phyloP scores from a whole-genome alignment of 2,329 filamentous ascomycete genomes.

The Fulvia fulva region DNA sequence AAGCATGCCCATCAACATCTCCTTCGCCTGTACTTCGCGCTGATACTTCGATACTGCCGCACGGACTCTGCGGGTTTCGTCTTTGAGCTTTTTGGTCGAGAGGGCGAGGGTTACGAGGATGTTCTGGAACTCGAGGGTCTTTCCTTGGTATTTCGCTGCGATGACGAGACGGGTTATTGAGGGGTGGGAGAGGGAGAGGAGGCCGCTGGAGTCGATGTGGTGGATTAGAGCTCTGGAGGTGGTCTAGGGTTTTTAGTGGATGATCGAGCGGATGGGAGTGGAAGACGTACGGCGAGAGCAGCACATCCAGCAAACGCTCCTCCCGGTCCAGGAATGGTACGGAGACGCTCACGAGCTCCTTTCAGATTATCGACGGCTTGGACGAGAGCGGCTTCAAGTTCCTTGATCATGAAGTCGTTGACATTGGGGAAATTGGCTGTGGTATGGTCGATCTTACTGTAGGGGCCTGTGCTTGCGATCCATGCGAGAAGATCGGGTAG shows the following conservation, averaged over 20 bases:
- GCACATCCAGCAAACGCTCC: not conserved
- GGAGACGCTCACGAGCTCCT: not conserved
- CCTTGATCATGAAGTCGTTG: conserved; percentile 3
- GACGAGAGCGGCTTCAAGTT: conserved; percentile 3
- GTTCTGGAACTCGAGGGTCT: conserved; percentile 3
- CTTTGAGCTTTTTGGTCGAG: not conserved
- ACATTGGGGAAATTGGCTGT: conserved; percentile 1
- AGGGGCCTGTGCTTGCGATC: conserved; percentile 1
- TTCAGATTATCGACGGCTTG: not conserved
- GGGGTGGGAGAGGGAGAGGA: not conserved
- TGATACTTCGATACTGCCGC: not conserved
- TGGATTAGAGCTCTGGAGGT: not conserved
- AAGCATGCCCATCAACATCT: not conserved
- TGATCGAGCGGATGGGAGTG: not conserved
- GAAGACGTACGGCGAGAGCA: not conserved
- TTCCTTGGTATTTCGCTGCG: conserved; percentile 4
- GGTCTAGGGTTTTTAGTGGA: not conserved
- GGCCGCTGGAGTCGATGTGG: not conserved
- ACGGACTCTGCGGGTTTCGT: not conserved
- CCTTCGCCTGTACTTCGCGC: not conserved
- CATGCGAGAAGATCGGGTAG: conserved; percentile 1
- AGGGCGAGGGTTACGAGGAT: not conserved
- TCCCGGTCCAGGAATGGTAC: not conserved
- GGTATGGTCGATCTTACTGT: not conserved
- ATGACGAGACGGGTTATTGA: not conserved